Evolutionary conservation across 2,329 filamentous ascomycete species (phyloP), one percentile per base, ranked within the genome.

Genomic region (Phyllosticta ampelicida): DNA sequence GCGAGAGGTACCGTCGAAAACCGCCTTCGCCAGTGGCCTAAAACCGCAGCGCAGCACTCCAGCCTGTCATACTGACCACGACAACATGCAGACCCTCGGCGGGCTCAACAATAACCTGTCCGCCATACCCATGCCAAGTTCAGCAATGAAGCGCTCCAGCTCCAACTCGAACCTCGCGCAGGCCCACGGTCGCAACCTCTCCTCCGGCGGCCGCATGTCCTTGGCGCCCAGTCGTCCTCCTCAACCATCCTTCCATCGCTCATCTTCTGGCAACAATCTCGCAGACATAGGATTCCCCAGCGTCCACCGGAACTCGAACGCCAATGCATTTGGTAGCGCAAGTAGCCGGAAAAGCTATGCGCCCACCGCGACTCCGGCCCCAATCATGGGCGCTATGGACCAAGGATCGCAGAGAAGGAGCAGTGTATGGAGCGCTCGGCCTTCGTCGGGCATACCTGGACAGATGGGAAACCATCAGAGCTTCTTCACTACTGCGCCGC

Each of bases 91-190:
- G 90, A 96, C 94, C 56, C 83, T 97, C 61, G 91, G 87, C 63
- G 86, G 85, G 64, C 84, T 96, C 68, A 92, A 84, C 71, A 84
- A 86, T 71, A 92, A 90, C 63, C 67, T 67, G 72, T 87, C 88
- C 19, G 83, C 84, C 20, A 89, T 99, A 62, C 94, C 94, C 19
- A 90, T 95, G 75, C 92, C 94, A 9, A 82, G 88, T 26, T 97
- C 92, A 48, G 89, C 90, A 48, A 86, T 99, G 81, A 99, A 99
- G 78, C 89, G 94, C 71, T 87, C 89, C 28, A 94, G 85, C 68
- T 91, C 90, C 11, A 85, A 84, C 65, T 84, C 84, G 62, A 83
- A 84, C 68, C 78, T 84, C 66, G 51, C 65, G 51, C 36, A 44
- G 13, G 85, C 86, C 69, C 89, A 95, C 77, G 84, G 78, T 64